Evolutionary conservation across 768 basidiomycete species (phyloP).

Genomic region (Gymnopilus dilepis): DNA sequence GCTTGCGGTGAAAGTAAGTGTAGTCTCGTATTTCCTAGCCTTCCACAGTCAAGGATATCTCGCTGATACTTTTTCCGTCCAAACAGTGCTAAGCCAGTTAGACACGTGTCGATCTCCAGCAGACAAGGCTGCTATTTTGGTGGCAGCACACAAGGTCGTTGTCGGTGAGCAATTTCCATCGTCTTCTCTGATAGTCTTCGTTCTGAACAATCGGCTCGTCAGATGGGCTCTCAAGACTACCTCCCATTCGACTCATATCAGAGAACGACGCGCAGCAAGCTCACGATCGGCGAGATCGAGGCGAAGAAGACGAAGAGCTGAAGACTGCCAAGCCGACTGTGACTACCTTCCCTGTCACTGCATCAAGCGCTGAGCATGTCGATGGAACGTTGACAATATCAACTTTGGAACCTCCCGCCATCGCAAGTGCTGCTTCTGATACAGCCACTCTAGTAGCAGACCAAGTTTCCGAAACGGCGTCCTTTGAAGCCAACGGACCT

Average conservation of each 20-base stretch:
- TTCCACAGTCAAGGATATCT: too few species aligned
- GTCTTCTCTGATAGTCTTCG: background rate
- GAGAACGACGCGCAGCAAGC: conserved; percentile 39
- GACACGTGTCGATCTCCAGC: conserved; percentile 59
- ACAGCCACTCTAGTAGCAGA: background rate
- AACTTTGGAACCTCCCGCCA: background rate
- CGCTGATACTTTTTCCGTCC: background rate
- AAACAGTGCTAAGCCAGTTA: conserved; percentile 41
- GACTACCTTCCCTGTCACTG: background rate
- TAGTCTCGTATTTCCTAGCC: background rate
- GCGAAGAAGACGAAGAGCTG: conserved; percentile 28
- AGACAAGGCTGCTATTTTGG: conserved; percentile 81
- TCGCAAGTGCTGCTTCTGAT: background rate
- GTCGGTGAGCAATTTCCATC: conserved; percentile 63
- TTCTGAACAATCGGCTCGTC: background rate
- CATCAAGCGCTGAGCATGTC: background rate
- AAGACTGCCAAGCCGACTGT: conserved; percentile 28
- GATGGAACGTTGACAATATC: background rate
- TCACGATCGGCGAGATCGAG: conserved; percentile 11
- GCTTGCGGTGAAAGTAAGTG: conserved; percentile 79
- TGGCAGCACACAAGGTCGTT: conserved; percentile 83
- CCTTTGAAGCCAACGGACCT: background rate
- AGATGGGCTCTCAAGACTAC: conserved; percentile 80
- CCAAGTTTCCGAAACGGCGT: background rate
- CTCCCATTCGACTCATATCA: conserved; percentile 75